Base-by-base conservation (phyloP, 352 stramenopile species). In the Phytopythium helicoides region DNA sequence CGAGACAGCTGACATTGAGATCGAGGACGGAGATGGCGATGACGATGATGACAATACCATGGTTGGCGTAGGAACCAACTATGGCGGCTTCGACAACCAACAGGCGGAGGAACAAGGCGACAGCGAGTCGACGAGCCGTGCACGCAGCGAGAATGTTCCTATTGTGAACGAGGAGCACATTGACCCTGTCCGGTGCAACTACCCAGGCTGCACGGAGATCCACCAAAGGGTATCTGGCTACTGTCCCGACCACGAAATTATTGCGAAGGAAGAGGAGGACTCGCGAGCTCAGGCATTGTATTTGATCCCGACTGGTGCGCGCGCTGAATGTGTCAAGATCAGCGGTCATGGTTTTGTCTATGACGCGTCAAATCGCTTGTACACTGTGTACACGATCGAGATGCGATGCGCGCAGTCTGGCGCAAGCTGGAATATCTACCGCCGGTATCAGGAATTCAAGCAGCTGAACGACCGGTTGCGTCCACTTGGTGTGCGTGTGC, bases 391-490 rank as follows among this genome's bases (percentile, higher is more conserved):
- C 56, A 56, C 73, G 31, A 77, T 90, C 50, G 82, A 89, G 56
- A 87, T 93, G 76, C 72, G 77, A 5, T 93, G 82, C 58, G 63
- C 69, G 15, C 77, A 90, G 59, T 90, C 80, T 0, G 75, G 75
- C 9, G 78, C 84, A 28, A 87, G 58, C 21, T 95, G 83, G 86
- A 60, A 86, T 23, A 89, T 94, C 44, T 95, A 93, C 54, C 79
- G 85, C 16, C 67, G 85, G 18, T 94, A 94, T 44, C 82, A 89
- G 52, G 82, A 92, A 51, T 94, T 94, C 61, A 92, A 88, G 54
- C 63, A 81, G 39, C 51, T 94, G 23, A 84, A 88, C 52, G 81
- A 92, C 34, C 53, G 66, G 16, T 56, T 95, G 21, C 77, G 68
- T 28, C 65, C 69, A 5, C 57, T 86, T 48, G 84, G 82, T 6